Conservation (phyloP, 2,329 filamentous ascomycete species). For the Herpotrichia juniperi region DNA sequence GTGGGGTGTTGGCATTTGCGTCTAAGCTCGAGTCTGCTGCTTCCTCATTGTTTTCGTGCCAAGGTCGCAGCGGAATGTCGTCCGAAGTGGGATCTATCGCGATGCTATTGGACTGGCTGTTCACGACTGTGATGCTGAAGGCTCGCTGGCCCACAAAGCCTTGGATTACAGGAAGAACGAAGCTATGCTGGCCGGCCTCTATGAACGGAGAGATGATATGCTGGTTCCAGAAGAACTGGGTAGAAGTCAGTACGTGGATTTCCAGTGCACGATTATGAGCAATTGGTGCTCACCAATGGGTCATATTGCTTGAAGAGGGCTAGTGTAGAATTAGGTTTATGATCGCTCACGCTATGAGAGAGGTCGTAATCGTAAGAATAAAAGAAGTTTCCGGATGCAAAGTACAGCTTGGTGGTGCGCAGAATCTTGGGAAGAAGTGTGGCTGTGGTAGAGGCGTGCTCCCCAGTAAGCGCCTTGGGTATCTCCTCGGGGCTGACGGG, state of each 20-base stretch:
- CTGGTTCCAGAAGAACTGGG: slow-evolving; percentile 87
- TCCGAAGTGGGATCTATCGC: slow-evolving; percentile 42
- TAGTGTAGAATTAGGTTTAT: slow-evolving; percentile 52
- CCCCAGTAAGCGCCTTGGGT: slow-evolving; percentile 39
- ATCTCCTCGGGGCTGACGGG: slow-evolving; percentile 40
- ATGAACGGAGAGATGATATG: slow-evolving; percentile 77
- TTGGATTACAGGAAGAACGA: slow-evolving; percentile 85
- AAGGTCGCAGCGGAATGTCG: slow-evolving; percentile 43
- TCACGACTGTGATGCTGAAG: slow-evolving; percentile 71
- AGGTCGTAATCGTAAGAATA: slow-evolving; percentile 96
- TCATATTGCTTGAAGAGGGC: slow-evolving; percentile 78
- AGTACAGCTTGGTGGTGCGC: slow-evolving; percentile 81
- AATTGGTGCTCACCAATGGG: slow-evolving; percentile 61
- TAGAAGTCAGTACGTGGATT: slow-evolving; percentile 3
- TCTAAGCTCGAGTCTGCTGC: slow-evolving; percentile 18
- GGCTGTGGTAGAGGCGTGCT: slow-evolving; percentile 38
- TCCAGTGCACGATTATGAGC: neutral
- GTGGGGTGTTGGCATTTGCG: slow-evolving; percentile 13
- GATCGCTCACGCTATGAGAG: slow-evolving; percentile 66
- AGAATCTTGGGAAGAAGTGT: slow-evolving; percentile 80
- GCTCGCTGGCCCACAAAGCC: slow-evolving; percentile 88
- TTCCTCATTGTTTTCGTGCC: slow-evolving; percentile 35
- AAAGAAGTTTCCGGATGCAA: slow-evolving; percentile 84
- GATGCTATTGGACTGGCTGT: slow-evolving; percentile 34
- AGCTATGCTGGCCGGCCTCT: slow-evolving; percentile 70